Evolutionary conservation across 2,329 filamentous ascomycete species (phyloP).

Genomic region (Fusarium nematophilum): DNA sequence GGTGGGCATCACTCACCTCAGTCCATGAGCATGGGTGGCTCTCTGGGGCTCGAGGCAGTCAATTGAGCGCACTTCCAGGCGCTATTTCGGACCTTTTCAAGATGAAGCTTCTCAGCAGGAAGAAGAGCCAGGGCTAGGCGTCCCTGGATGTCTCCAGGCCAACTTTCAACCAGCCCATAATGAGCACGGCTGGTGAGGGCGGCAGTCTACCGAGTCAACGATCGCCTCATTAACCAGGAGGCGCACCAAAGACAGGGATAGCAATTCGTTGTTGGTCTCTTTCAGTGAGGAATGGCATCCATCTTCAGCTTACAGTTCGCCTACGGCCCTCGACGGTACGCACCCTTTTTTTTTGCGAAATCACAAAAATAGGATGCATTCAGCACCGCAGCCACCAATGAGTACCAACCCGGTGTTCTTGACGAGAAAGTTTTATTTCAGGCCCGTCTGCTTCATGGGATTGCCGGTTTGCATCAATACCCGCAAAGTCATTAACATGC

Average conservation of each 20-base stretch:
- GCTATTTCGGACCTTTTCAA: constrained; percentile 4
- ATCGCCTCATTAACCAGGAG: no score
- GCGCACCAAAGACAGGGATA: no score
- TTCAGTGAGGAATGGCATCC: no score
- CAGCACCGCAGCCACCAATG: constrained; percentile 1
- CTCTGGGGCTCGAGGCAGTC: constrained; percentile 3
- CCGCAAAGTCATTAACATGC: constrained; percentile 13
- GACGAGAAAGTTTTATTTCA: constrained; percentile 3
- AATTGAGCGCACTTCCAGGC: constrained; percentile 13
- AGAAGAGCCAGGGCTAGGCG: background rate
- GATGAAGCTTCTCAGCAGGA: background rate
- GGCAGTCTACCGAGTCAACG: no score
- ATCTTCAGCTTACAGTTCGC: no score
- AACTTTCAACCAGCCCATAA: no score
- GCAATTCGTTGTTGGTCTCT: no score
- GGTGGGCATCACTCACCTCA: constrained; percentile 25
- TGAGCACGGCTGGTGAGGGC: no score
- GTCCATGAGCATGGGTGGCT: constrained; percentile 8
- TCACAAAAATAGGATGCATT: constrained; percentile 10
- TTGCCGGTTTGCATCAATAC: constrained; percentile 21
- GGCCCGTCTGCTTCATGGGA: background rate
- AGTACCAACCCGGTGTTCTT: background rate
- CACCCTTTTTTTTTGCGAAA: no score
- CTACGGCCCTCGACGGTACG: no score
- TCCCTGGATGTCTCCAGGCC: background rate